phyloP scores from a whole-genome alignment of 179 eudicot species.

The Silene vulgaris region DNA sequence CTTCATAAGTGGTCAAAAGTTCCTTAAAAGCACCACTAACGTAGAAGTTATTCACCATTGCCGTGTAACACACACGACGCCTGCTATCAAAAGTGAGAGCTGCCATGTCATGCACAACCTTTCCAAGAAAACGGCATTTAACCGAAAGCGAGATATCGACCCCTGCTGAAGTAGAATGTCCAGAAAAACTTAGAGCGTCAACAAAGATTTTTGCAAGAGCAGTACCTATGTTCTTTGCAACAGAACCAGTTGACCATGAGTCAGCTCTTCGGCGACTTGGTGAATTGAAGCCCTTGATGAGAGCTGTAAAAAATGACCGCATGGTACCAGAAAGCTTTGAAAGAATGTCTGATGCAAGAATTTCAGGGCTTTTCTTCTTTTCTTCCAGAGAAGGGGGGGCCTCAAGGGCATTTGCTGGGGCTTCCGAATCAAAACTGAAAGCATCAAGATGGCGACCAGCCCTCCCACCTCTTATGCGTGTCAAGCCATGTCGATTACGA shows the following conservation, averaged over 20 bases:
- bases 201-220: constrained; percentile 75
- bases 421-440: constrained; percentile 68
- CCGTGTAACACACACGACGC: constrained; percentile 68
- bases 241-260: constrained; percentile 63
- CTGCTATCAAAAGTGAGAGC: constrained; percentile 76
- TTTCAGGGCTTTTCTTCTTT: constrained; percentile 86
- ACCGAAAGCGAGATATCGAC: constrained; percentile 55
- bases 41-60: constrained; percentile 82
- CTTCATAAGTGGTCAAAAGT: constrained; percentile 91
- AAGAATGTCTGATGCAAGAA: constrained; percentile 63
- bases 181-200: constrained; percentile 73
- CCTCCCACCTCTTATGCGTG: constrained; percentile 87
- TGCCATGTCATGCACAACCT: constrained; percentile 90
- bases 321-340: constrained; percentile 67
- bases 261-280: constrained; percentile 94
- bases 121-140: constrained; percentile 92
- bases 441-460: constrained; percentile 76
- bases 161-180: constrained; percentile 49
- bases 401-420: constrained; percentile 48
- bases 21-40: constrained; percentile 91
- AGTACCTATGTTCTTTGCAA: constrained; percentile 81
- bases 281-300: constrained; percentile 76
- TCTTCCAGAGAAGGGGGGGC: constrained; percentile 43
- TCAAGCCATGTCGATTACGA: constrained; percentile 80
- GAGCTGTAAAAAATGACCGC: constrained; percentile 78